These are phyloP conservation scores for Musa beccarii DNA, from an alignment of 176 grass and related monocot species.

Conservation along the genomic window DNA sequence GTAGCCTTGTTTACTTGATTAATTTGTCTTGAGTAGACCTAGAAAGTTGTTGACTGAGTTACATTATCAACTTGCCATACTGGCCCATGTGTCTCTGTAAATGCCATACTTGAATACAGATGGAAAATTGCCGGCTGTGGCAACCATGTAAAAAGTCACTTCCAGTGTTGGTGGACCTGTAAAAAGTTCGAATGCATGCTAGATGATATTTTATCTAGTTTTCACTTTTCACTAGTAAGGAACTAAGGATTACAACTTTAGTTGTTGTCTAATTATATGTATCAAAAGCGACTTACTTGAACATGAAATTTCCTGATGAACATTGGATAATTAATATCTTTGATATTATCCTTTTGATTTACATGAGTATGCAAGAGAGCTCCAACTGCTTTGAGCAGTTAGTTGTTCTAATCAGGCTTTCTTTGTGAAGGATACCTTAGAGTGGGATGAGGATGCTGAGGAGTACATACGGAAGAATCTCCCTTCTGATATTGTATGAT, in stretches of 20 bases:
- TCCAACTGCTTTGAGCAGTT: constrained; percentile 6
- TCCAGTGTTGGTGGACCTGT: no score
- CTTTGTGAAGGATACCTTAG: constrained; percentile 53
- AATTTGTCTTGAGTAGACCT: neutral
- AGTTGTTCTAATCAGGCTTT: constrained; percentile 28
- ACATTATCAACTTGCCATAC: no score
- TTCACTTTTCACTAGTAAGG: no score
- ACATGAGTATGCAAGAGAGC: neutral
- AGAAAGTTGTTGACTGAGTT: no score
- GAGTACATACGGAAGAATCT: constrained; percentile 92
- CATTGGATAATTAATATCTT: neutral
- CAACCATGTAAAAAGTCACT: no score
- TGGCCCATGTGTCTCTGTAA: no score
- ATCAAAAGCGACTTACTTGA: neutral
- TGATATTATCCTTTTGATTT: neutral
- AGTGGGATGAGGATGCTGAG: constrained; percentile 83
- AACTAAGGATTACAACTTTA: no score
- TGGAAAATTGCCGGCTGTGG: no score
- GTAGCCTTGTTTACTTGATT: neutral
- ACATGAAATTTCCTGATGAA: neutral
- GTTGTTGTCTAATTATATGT: neutral
- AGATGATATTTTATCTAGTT: no score
- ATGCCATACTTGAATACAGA: no score
- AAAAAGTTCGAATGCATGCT: no score
- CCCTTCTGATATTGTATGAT: constrained; percentile 70